phyloP scores from a whole-genome alignment of 2,329 filamentous ascomycete species.

The Lecanicillium sp. region DNA sequence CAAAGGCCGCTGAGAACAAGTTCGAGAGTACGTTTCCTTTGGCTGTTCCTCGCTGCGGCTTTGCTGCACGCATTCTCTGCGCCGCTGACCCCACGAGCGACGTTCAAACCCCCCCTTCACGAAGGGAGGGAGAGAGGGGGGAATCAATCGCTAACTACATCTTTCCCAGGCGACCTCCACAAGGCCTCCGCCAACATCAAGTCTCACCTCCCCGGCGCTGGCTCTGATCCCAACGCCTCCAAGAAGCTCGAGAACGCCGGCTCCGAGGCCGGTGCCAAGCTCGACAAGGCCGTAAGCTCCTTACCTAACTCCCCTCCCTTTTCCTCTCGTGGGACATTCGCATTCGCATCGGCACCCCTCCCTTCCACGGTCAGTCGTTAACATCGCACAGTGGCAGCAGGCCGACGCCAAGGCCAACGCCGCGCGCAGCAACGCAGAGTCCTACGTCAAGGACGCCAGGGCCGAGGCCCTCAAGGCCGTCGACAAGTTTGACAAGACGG shows the following conservation, averaged over 20 bases:
- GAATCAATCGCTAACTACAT: too few species aligned
- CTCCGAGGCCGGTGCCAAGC: slow-evolving; percentile 51
- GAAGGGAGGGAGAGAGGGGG: too few species aligned
- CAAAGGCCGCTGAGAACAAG: slow-evolving; percentile 79
- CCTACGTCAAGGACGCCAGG: slow-evolving; percentile 56
- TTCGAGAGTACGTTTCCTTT: slow-evolving; percentile 60
- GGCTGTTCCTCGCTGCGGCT: not conserved
- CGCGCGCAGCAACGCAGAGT: slow-evolving; percentile 54
- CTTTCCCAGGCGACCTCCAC: slow-evolving; percentile 64
- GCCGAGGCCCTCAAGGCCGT: slow-evolving; percentile 64
- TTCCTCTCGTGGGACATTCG: not conserved
- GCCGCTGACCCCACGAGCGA: not conserved
- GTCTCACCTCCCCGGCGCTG: slow-evolving; percentile 54
- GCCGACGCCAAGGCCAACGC: slow-evolving; percentile 57
- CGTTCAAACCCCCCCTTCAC: too few species aligned
- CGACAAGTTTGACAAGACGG: slow-evolving; percentile 75
- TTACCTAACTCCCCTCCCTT: not conserved
- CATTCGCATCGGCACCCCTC: not conserved
- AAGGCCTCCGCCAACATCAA: slow-evolving; percentile 61
- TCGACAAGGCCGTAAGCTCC: slow-evolving; percentile 61
- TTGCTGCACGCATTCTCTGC: not conserved
- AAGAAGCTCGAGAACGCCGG: slow-evolving; percentile 50
- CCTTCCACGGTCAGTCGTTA: slow-evolving; percentile 8
- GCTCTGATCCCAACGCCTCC: slow-evolving; percentile 52
- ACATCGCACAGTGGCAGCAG: slow-evolving; percentile 37